Evolutionary conservation across 768 basidiomycete species (phyloP).

Genomic region (Pulveroboletus sp.): DNA sequence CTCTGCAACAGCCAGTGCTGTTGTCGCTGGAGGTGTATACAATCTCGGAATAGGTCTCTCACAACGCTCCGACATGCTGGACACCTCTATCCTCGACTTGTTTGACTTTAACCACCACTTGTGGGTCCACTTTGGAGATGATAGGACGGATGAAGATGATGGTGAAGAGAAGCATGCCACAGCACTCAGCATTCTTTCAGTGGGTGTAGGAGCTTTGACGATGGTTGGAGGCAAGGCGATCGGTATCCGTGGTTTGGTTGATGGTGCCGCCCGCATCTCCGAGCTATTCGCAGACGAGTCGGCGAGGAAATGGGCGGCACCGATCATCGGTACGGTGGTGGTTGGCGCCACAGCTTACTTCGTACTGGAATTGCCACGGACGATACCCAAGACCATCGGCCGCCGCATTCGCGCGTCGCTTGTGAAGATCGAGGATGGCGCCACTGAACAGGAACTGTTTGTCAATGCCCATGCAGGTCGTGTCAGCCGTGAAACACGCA

Average conservation of each 20-base stretch:
- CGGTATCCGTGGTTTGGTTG: conserved; percentile 73
- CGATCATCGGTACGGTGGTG: conserved; percentile 74
- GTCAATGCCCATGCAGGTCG: conserved; percentile 67
- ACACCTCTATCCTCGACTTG: conserved; percentile 79
- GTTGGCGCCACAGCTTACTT: conserved; percentile 78
- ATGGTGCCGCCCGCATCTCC: conserved; percentile 69
- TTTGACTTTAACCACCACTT: conserved; percentile 86
- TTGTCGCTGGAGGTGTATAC: conserved; percentile 74
- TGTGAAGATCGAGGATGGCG: conserved; percentile 40
- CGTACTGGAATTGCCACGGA: conserved; percentile 80
- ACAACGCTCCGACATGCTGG: conserved; percentile 71
- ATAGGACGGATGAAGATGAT: conserved; percentile 25
- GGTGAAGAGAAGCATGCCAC: conserved; percentile 46
- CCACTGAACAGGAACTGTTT: conserved; percentile 55
- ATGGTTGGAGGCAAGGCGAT: conserved; percentile 85
- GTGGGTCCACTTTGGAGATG: conserved; percentile 64
- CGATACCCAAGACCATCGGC: conserved; percentile 89
- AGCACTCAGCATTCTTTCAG: conserved; percentile 69
- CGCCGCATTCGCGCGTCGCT: conserved; percentile 74
- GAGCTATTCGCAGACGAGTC: conserved; percentile 81
- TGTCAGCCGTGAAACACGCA: conserved; percentile 82
- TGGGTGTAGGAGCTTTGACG: conserved; percentile 82
- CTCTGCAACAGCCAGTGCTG: conserved; percentile 38
- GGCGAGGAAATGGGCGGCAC: conserved; percentile 83
- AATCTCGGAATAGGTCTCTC: conserved; percentile 85